A percentile compares a stretch with the other conserved stretches of the same genome.
Evolutionary conservation across 2,329 filamentous ascomycete species (phyloP).

Genomic region (Aspergillus ruber): DNA sequence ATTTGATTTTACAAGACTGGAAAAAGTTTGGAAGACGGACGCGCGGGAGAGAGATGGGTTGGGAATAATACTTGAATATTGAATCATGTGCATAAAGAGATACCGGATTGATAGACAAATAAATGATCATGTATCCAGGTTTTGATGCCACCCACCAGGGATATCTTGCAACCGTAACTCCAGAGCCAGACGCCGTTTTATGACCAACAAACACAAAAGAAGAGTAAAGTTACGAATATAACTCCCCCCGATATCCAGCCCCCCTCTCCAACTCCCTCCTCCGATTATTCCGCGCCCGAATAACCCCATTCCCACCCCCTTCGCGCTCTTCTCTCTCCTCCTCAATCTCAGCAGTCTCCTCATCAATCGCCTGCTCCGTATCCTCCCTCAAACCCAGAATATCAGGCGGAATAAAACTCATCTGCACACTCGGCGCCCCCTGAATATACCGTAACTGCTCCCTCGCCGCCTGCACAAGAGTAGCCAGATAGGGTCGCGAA

Average conservation of each 20-base stretch:
- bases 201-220: slow-evolving; percentile 1
- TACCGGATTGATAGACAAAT: background rate
- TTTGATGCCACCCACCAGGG: background rate
- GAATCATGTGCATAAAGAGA: background rate
- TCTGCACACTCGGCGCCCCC: slow-evolving; percentile 79
- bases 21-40: background rate
- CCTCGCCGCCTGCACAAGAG: slow-evolving; percentile 69
- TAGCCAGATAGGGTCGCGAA: slow-evolving; percentile 64
- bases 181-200: background rate
- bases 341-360: slow-evolving; percentile 33
- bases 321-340: slow-evolving; percentile 36
- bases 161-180: background rate
- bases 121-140: background rate
- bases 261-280: slow-evolving; percentile 31
- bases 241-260: slow-evolving; percentile 28
- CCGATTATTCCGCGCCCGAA: slow-evolving; percentile 12
- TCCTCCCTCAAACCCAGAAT: slow-evolving; percentile 52
- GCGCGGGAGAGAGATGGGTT: background rate
- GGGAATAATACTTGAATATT: background rate
- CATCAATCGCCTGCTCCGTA: slow-evolving; percentile 41
- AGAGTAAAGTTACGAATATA: slow-evolving; percentile 22
- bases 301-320: slow-evolving; percentile 20
- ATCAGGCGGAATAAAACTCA: slow-evolving; percentile 72
- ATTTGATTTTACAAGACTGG: slow-evolving; percentile 14
- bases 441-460: slow-evolving; percentile 84